Evolutionary conservation across 1,284 basidiomycete species (phyloP).

Genomic region (Microbotryum silenes-acaulis): DNA sequence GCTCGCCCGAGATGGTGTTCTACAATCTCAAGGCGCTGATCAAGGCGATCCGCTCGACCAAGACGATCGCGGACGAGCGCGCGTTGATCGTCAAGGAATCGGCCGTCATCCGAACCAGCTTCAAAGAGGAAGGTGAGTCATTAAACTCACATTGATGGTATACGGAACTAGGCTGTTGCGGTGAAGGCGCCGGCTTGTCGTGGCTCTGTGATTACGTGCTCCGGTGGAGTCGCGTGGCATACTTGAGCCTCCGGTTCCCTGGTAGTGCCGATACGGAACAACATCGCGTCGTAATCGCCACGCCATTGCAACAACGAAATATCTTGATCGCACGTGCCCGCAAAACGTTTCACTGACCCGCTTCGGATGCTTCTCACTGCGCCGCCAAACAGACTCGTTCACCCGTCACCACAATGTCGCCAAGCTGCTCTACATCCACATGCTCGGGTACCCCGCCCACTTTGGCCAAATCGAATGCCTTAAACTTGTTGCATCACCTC

Average conservation of each 20-base stretch:
- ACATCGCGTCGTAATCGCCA: neutral
- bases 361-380: neutral
- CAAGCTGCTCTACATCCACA: constrained; percentile 98
- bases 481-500: constrained; percentile 95
- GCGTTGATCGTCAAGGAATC: constrained; percentile 97
- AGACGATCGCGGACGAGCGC: constrained; percentile 98
- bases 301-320: neutral
- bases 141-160: neutral
- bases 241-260: no score
- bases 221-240: no score
- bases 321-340: no score
- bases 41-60: constrained; percentile 44
- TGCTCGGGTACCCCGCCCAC: constrained; percentile 98
- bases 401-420: constrained; percentile 94
- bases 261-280: neutral
- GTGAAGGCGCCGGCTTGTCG: no score
- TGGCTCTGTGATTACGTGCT: no score
- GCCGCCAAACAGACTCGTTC: constrained; percentile 55
- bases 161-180: neutral
- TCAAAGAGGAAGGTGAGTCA: constrained; percentile 69
- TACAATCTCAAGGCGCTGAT: constrained; percentile 42
- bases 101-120: constrained; percentile 92
- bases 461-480: constrained; percentile 99
- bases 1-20: constrained; percentile 9
- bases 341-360: no score